phyloP scores from a whole-genome alignment of 2,329 filamentous ascomycete genomes.

The Aquanectria penicillioides region DNA sequence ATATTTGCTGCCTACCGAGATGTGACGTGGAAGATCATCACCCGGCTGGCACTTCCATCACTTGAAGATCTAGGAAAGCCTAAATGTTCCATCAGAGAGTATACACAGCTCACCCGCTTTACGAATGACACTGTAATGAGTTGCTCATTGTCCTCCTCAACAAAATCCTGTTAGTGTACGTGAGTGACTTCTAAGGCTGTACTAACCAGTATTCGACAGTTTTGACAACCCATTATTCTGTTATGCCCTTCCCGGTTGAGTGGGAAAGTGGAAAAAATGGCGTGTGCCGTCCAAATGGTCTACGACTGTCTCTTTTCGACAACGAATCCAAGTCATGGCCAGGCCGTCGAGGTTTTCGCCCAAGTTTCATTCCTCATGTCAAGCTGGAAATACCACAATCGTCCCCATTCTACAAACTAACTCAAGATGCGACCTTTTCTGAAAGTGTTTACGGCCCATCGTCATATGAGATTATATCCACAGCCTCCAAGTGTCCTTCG shows the following conservation, averaged over 20 bases:
- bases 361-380: constrained; percentile 33
- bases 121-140: constrained; percentile 21
- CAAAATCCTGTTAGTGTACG: constrained; percentile 42
- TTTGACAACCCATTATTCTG: constrained; percentile 40
- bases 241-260: constrained; percentile 40
- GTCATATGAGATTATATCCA: constrained; percentile 65
- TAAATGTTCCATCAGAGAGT: constrained; percentile 37
- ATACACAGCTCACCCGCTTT: constrained; percentile 34
- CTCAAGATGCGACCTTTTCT: constrained; percentile 26
- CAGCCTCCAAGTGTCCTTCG: constrained; percentile 58
- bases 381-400: constrained; percentile 33
- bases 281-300: constrained; percentile 38
- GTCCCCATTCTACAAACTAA: constrained; percentile 30
- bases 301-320: constrained; percentile 35
- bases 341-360: constrained; percentile 21
- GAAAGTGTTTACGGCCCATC: constrained; percentile 52
- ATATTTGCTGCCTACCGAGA: constrained; percentile 52
- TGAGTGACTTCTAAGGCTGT: background rate
- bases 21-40: constrained; percentile 52
- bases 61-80: constrained; percentile 30
- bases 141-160: constrained; percentile 42
- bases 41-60: constrained; percentile 39
- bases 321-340: constrained; percentile 29
- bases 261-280: constrained; percentile 40
- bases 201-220: constrained; percentile 30